Percentiles rank a stretch among this genome's conserved stretches.
Evolutionary conservation across 495 filamentous ascomycete genomes (phyloP).

Genomic region (Melanomma pulvis-pyrius): DNA sequence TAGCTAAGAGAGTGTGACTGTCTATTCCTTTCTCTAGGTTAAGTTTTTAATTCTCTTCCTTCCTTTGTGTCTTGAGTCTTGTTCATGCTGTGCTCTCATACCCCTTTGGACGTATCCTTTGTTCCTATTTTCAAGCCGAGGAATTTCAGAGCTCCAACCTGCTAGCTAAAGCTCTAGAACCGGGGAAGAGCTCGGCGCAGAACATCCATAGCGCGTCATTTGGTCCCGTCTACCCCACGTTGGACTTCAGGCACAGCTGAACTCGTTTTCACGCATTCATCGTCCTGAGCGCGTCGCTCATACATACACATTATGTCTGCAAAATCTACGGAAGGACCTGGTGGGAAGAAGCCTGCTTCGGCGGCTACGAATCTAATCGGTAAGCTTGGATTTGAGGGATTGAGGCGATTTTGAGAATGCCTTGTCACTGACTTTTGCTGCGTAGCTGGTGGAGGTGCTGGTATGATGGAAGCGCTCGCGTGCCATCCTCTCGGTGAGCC

Average conservation of each 20-base stretch:
- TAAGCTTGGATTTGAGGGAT: slow-evolving; percentile 45
- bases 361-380: slow-evolving; percentile 93
- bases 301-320: slow-evolving; percentile 59
- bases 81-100: background rate
- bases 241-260: background rate
- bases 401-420: background rate
- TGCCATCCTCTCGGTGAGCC: slow-evolving; percentile 90
- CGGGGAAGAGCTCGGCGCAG: background rate
- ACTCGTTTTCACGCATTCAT: background rate
- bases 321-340: slow-evolving; percentile 61
- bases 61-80: background rate
- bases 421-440: slow-evolving; percentile 1
- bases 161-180: slow-evolving; percentile 13
- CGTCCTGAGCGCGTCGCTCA: background rate
- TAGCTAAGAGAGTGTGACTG: slow-evolving; percentile 19
- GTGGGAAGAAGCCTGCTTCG: slow-evolving; percentile 78
- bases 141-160: background rate
- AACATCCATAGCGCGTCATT: slow-evolving; percentile 2
- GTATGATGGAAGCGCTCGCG: slow-evolving; percentile 98
- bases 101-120: slow-evolving; percentile 9
- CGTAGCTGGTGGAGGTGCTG: slow-evolving; percentile 92
- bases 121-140: slow-evolving; percentile 9
- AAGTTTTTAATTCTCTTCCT: background rate
- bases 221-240: background rate
- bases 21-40: background rate